Base-by-base conservation (phyloP, 352 stramenopile genomes). In the Phytophthora sansomeana region DNA sequence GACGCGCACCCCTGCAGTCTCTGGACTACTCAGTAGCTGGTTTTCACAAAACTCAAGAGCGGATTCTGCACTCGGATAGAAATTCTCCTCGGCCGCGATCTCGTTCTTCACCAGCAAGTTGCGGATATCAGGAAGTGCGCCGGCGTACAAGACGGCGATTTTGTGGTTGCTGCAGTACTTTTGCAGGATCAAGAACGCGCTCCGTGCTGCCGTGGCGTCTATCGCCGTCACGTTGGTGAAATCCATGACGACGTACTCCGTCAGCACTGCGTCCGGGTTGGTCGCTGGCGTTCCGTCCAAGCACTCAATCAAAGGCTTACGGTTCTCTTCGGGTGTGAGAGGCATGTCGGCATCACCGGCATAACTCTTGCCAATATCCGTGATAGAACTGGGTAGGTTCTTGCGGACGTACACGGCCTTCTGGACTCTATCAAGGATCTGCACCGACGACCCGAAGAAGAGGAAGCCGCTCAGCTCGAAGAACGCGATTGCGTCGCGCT, bases 231-330 rank as follows among this genome's bases (percentile, higher is more conserved):
- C 89, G 19, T 72, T 74, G 7, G 72, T 85, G 54, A 97, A 97
- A 49, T 97, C 85, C 72, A 97, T 87, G 17, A 97, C 86, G n/a
- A 96, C 69, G 59, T 81, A 90, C 62, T 91, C 70, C 3, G 87
- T 91, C 6, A 77, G 74, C 1, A 86, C 41, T 0, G 74, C 73
- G 6, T 81, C 59, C 0, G 63, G 42, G 38, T 74, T 72, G 5
- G 24, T 52, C 1, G 68, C 74, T 4, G 77, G 71, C 4, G 71
- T 91, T 35, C 84, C 87, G 46, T 93, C 80, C 0, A 93, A 63
- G 35, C 82, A 92, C 55, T 87, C 74, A n/a, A 95, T 72, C 17
- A 75, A 67, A 13, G 87, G 73, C 13, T 76, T 61, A 0, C 69
- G 53, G 6, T 75, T 54, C 6, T 74, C 64, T 16, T 80, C 36